Evolutionary conservation across 805 yeast genomes (phyloP).

Genomic region (Cephaloascus fragrans): DNA sequence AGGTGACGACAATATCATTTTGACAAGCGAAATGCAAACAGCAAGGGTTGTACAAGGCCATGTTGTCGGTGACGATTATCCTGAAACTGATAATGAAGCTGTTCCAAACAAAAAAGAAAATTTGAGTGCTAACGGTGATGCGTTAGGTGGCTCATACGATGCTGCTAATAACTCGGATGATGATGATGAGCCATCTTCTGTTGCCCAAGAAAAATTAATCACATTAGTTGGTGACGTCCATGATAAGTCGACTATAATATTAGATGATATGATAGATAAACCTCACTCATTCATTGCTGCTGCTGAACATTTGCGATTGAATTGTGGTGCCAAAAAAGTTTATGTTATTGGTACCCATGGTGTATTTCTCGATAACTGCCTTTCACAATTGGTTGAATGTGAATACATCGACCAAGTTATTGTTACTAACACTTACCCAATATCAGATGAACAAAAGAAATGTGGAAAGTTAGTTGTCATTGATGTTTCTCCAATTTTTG

Average conservation of each 20-base stretch:
- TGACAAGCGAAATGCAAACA: constrained; percentile 79
- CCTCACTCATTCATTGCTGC: constrained; percentile 93
- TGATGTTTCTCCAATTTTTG: constrained; percentile 91
- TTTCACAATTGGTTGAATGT: constrained; percentile 69
- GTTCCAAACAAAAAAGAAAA: constrained; percentile 3
- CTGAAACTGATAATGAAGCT: constrained; percentile 11
- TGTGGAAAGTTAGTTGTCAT: constrained; percentile 72
- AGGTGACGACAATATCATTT: constrained; percentile 57
- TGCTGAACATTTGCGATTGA: constrained; percentile 91
- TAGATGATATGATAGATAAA: constrained; percentile 96
- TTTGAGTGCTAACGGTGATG: constrained; percentile 25
- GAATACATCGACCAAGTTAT: constrained; percentile 84
- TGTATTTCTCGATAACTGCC: constrained; percentile 77
- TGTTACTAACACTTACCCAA: constrained; percentile 95
- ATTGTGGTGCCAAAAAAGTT: constrained; percentile 92
- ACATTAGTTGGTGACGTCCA: constrained; percentile 95
- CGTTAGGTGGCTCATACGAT: constrained; percentile 74
- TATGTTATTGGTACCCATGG: constrained; percentile 95
- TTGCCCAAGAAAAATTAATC: constrained; percentile 72
- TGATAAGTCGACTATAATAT: constrained; percentile 81
- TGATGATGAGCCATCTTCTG: constrained; percentile 62
- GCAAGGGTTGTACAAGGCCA: constrained; percentile 96
- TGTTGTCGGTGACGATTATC: constrained; percentile 82
- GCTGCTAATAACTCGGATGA: constrained; percentile 73
- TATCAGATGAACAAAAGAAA: constrained; percentile 48